Conservation (phyloP, 371 early-diverging fungal species). For the Vairimorpha apis region DNA sequence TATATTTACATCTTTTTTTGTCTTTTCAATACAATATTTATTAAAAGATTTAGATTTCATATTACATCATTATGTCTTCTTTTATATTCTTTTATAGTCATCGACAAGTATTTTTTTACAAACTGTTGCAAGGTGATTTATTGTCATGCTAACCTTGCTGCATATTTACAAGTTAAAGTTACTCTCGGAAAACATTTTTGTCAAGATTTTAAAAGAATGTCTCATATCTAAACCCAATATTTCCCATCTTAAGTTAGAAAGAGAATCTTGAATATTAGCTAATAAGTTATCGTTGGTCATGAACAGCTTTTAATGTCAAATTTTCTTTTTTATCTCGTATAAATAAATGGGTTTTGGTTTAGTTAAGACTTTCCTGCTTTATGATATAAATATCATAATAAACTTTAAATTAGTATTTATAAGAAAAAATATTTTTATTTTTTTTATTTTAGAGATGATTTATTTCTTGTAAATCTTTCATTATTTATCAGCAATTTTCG, state of each 20-base stretch:
- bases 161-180: neutral
- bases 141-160: neutral
- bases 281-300: neutral
- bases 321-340: neutral
- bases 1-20: neutral
- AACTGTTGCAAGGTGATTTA: neutral
- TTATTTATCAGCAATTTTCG: too few relatives aligned
- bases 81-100: neutral
- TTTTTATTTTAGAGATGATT: neutral
- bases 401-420: neutral
- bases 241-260: neutral
- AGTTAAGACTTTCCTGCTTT: neutral
- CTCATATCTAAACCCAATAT: neutral
- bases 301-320: neutral
- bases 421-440: neutral
- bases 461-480: neutral
- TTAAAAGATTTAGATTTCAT: neutral
- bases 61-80: neutral
- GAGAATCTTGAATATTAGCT: neutral
- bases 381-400: neutral
- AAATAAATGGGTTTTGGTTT: neutral
- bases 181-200: neutral
- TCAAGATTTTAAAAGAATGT: neutral
- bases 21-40: neutral
- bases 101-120: neutral